Conservation (phyloP, 495 filamentous ascomycete genomes). For the Aspergillus coremiiformis region DNA sequence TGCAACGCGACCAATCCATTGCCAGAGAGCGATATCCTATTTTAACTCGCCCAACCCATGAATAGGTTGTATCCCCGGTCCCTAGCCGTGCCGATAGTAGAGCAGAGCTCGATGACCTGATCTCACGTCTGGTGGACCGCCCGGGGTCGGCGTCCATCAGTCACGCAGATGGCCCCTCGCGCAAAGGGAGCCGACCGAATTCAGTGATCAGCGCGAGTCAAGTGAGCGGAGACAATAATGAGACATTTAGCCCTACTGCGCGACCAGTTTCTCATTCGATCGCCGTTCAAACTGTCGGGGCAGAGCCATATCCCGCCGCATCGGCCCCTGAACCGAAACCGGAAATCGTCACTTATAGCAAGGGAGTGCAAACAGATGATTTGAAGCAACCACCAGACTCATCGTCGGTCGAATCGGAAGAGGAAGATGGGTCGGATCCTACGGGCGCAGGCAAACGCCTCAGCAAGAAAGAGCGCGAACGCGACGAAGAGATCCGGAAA, state of each 20-base stretch:
- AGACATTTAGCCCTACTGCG: constrained; percentile 31
- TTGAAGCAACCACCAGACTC: constrained; percentile 19
- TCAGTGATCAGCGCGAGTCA: constrained; percentile 73
- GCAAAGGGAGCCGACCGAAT: constrained; percentile 70
- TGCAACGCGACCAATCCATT: not conserved
- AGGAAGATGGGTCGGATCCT: constrained; percentile 49
- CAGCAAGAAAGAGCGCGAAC: constrained; percentile 67
- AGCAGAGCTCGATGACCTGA: constrained; percentile 75
- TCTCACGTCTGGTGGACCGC: constrained; percentile 70
- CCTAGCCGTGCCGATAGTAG: constrained; percentile 63
- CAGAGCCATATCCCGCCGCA: constrained; percentile 60
- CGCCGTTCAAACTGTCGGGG: constrained; percentile 62
- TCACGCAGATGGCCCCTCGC: constrained; percentile 56
- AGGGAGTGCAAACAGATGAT: constrained; percentile 77
- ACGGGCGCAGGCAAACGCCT: constrained; percentile 51
- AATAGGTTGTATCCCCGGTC: constrained; percentile 60
- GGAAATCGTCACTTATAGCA: constrained; percentile 89
- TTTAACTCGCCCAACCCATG: not conserved
- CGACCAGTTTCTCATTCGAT: constrained; percentile 38
- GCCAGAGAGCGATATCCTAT: not conserved
- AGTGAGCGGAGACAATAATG: constrained; percentile 62
- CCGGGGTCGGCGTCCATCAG: constrained; percentile 65
- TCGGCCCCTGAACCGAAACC: constrained; percentile 64
- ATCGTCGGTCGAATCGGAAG: constrained; percentile 52
- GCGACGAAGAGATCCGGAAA: constrained; percentile 81